These are phyloP conservation scores for Pulchroboletus neoregius DNA, from an alignment of 1,284 basidiomycete species.

Conservation along the genomic window DNA sequence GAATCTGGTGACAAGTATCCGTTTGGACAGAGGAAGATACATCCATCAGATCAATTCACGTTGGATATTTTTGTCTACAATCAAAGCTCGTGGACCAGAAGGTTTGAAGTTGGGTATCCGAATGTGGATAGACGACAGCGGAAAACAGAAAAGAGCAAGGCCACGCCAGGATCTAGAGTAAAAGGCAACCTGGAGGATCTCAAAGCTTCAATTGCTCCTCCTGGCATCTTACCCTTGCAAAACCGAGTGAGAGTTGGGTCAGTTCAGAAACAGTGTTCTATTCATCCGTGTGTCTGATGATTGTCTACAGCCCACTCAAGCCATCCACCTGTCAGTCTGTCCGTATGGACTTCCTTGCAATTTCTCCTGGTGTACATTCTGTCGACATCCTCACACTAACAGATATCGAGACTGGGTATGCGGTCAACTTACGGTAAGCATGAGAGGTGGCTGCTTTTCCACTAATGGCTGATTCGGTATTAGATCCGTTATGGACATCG, in stretches of 20 bases:
- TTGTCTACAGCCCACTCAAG: conserved; percentile 58
- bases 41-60: conserved; percentile 71
- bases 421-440: conserved; percentile 67
- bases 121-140: conserved; percentile 43
- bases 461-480: conserved; percentile 6
- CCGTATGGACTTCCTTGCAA: conserved; percentile 80
- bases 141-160: conserved; percentile 36
- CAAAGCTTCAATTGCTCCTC: conserved; percentile 40
- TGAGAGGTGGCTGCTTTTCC: background rate
- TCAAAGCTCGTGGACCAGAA: conserved; percentile 68
- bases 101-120: conserved; percentile 75
- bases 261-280: conserved; percentile 26
- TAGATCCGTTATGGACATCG: conserved; percentile 65
- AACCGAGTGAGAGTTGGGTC: conserved; percentile 80
- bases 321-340: conserved; percentile 82
- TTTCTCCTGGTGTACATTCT: conserved; percentile 75
- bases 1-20: conserved; percentile 21
- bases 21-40: conserved; percentile 46
- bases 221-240: conserved; percentile 74
- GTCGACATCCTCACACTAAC: conserved; percentile 71
- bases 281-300: conserved; percentile 11
- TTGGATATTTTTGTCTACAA: conserved; percentile 89
- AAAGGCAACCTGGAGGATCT: conserved; percentile 23
- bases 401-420: conserved; percentile 68
- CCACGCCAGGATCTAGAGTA: conserved; percentile 3